Conservation (phyloP, 2,329 filamentous ascomycete species). For the Phaeophleospora eucalypticola region DNA sequence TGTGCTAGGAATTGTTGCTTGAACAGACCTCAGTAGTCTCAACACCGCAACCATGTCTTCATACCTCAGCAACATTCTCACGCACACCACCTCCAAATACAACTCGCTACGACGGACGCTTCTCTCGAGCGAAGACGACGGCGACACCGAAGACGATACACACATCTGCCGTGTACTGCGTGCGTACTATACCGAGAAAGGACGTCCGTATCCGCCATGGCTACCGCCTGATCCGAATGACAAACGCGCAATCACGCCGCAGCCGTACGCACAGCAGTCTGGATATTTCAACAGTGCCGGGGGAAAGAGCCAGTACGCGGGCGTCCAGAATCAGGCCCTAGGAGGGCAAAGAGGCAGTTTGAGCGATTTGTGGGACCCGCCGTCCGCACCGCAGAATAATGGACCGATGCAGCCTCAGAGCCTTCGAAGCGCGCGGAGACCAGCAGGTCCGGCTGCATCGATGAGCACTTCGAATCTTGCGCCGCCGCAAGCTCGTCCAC, state of each 20-base stretch:
- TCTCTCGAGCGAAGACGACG: conserved; percentile 57
- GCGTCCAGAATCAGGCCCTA: conserved; percentile 29
- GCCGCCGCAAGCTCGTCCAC: conserved; percentile 47
- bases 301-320: conserved; percentile 26
- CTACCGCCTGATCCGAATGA: conserved; percentile 84
- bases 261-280: conserved; percentile 32
- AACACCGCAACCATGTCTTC: conserved; percentile 57
- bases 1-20: background rate
- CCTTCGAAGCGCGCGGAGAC: conserved; percentile 34
- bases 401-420: conserved; percentile 42
- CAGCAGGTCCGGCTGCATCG: conserved; percentile 14
- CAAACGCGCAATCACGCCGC: conserved; percentile 38
- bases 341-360: conserved; percentile 45
- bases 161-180: conserved; percentile 92
- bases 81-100: conserved; percentile 53
- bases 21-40: background rate
- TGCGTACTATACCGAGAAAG: conserved; percentile 88
- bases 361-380: conserved; percentile 57
- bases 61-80: conserved; percentile 73
- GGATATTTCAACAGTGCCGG: conserved; percentile 31
- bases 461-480: conserved; percentile 30
- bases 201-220: conserved; percentile 76
- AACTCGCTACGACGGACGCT: conserved; percentile 60
- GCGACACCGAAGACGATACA: conserved; percentile 73
- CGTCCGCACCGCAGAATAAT: conserved; percentile 32